Percentiles rank a stretch among this genome's conserved stretches.
Conservation (phyloP, 768 basidiomycete species). For the Podaxis sp. region DNA sequence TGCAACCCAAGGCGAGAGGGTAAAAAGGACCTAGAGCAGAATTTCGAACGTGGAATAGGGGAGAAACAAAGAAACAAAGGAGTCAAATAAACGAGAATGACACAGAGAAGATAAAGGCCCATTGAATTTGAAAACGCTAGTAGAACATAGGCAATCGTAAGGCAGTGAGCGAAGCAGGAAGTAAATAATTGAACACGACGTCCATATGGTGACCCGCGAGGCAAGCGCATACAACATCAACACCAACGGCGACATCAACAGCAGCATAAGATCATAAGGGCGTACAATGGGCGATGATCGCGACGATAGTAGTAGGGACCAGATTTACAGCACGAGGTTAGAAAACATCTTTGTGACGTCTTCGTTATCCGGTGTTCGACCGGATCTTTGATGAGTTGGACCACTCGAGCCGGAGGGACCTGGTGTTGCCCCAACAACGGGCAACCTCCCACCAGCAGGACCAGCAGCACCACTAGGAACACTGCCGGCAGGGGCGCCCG, state of each 20-base stretch:
- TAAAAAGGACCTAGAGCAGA: constrained; percentile 1
- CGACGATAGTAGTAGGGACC: neutral
- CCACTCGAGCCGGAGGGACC: constrained; percentile 14
- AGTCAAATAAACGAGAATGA: neutral
- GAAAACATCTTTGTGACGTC: constrained; percentile 79
- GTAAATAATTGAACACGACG: constrained; percentile 12
- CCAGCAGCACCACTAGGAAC: constrained; percentile 20
- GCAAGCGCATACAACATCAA: neutral
- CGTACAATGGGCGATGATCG: neutral
- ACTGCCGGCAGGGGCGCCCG: constrained; percentile 13
- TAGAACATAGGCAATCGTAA: constrained; percentile 15
- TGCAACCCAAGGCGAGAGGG: constrained; percentile 17
- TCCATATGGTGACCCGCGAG: neutral
- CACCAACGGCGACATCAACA: neutral
- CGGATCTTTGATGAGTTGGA: constrained; percentile 34
- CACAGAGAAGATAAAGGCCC: constrained; percentile 1
- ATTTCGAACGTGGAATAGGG: neutral
- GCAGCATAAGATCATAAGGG: constrained; percentile 15
- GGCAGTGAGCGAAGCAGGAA: constrained; percentile 5
- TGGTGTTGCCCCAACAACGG: constrained; percentile 1
- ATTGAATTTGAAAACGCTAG: constrained; percentile 11
- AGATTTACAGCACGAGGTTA: constrained; percentile 60
- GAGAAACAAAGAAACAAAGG: neutral
- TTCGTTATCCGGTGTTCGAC: constrained; percentile 33
- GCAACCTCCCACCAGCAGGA: constrained; percentile 15